These are phyloP conservation scores for Aspergillus clavatus DNA, from an alignment of 2,329 filamentous ascomycete species.

Conservation along the genomic window DNA sequence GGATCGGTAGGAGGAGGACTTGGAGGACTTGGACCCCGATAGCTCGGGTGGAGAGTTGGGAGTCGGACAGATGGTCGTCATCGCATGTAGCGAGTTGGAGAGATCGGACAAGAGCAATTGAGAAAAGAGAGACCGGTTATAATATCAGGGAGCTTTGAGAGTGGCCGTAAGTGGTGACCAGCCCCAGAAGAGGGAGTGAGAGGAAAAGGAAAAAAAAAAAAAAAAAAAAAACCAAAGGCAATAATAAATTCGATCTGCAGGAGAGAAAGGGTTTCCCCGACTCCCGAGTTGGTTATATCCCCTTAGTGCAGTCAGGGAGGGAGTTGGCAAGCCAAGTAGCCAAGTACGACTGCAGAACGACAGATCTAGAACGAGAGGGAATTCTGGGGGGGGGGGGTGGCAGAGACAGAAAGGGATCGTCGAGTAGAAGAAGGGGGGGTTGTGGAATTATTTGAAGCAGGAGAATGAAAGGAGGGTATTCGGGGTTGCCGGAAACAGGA, in stretches of 20 bases:
- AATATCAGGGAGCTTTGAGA: background rate
- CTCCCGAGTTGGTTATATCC: background rate
- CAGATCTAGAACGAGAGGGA: background rate
- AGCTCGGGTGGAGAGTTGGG: constrained; percentile 73
- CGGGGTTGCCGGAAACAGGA: background rate
- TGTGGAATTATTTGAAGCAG: too few species aligned
- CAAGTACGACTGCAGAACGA: too few species aligned
- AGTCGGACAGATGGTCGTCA: constrained; percentile 43
- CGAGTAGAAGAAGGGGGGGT: too few species aligned
- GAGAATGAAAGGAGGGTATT: too few species aligned
- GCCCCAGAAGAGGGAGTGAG: background rate
- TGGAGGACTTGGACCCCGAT: constrained; percentile 81
- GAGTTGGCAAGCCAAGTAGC: too few species aligned
- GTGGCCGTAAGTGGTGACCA: background rate
- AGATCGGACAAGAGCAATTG: constrained; percentile 8
- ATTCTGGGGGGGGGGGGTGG: background rate
- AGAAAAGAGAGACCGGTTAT: background rate
- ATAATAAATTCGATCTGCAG: too few species aligned
- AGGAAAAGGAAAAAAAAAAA: background rate
- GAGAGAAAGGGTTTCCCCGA: too few species aligned
- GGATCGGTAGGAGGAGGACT: constrained; percentile 82
- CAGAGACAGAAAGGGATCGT: too few species aligned
- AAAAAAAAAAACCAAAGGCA: constrained; percentile 2
- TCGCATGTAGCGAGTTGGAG: constrained; percentile 28
- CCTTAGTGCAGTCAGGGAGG: too few species aligned